Base-by-base conservation (phyloP, 2,329 filamentous ascomycete species). In the Alternaria atra region DNA sequence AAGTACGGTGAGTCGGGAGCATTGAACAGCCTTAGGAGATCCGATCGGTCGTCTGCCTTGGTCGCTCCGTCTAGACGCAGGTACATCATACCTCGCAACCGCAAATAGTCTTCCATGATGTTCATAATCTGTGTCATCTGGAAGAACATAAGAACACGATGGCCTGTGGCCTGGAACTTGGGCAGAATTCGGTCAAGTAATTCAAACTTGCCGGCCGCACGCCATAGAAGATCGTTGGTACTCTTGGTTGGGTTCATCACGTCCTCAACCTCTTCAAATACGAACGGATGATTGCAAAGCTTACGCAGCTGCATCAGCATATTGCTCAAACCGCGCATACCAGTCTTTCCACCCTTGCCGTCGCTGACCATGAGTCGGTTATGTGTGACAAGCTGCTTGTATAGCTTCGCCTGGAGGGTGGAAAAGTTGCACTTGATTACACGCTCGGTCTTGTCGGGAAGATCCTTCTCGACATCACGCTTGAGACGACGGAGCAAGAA, bases 71-170 rank as follows among this genome's bases (percentile, higher is more conserved):
- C 95, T 61, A 99, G 85, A 77, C 95, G 93, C 68, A 99, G 85
- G 77, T 97, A 99, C 73, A 91, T 86, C 69, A 97, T 85, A 47
- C 90, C 91, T 66, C 92, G 88, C 74, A 93, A 90, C 4, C 94
- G 90, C 64, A 99, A 81, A 78, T 97, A 99, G 78, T 99, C 95
- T 73, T 99, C 95, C 95, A 99, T 98, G 74, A 99, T 99, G 81
- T 99, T 97, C 95, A 99, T 99, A 77, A 99, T 99, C 64, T 97
- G 94, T 4, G 95, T 99, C 95, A 99, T 99, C 79, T 99, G 95
- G 86, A 99, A 99, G 87, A 99, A 99, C 91, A 99, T 98, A 78
- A 99, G 85, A 29, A 98, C 93, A 80, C 95, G 91, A 87, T 99
- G 95, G 15, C 93, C 93, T 1, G 92, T 94, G 3, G 87, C 89